These are phyloP conservation scores for Tillandsia leiboldiana DNA, from an alignment of 176 grass and related monocot species.

Conservation along the genomic window DNA sequence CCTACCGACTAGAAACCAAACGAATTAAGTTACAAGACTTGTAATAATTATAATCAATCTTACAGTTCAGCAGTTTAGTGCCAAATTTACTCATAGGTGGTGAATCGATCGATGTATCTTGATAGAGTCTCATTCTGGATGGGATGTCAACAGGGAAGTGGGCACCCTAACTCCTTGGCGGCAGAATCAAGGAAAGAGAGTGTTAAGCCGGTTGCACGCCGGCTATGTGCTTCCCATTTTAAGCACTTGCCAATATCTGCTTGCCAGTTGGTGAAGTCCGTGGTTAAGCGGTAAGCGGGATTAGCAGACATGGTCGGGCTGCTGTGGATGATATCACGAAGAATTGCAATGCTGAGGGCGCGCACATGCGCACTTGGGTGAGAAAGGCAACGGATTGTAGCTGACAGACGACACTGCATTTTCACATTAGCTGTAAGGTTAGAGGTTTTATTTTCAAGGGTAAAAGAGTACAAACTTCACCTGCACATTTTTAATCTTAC, in stretches of 20 bases:
- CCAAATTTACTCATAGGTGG: conserved; percentile 17
- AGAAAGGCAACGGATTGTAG: conserved; percentile 88
- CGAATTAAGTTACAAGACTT: conserved; percentile 27
- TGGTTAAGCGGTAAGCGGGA: conserved; percentile 35
- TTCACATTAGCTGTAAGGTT: conserved; percentile 5
- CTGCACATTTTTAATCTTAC: too few relatives aligned
- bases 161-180: conserved; percentile 74
- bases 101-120: background rate
- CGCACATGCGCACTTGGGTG: conserved; percentile 91
- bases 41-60: conserved; percentile 44
- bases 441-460: too few relatives aligned
- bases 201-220: conserved; percentile 60
- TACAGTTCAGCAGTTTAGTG: conserved; percentile 28
- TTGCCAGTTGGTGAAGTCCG: conserved; percentile 57
- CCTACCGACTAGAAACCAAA: conserved; percentile 28
- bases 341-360: conserved; percentile 76
- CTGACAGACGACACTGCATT: conserved; percentile 87
- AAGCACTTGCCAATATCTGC: conserved; percentile 75
- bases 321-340: conserved; percentile 77
- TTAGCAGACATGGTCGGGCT: conserved; percentile 28
- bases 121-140: background rate
- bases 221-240: conserved; percentile 85
- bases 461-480: too few relatives aligned
- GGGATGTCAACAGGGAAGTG: conserved; percentile 39
- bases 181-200: conserved; percentile 57